Evolutionary conservation across 2,329 filamentous ascomycete genomes (phyloP), one percentile per base, ranked within the genome.

Genomic region (Aspergillus floridensis): DNA sequence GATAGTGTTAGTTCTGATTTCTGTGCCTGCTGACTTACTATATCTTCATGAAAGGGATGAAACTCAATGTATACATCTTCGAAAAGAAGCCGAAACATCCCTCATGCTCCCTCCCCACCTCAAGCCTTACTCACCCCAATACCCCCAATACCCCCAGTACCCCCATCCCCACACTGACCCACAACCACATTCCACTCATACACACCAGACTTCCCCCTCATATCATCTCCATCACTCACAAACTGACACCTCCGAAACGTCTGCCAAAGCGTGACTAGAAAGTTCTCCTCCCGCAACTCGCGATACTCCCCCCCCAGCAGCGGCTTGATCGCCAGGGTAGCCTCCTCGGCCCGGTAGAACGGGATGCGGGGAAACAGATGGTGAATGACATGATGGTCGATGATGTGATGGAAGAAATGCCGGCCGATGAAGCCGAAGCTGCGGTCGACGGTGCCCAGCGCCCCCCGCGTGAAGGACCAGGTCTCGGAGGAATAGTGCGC

Each of bases 361-460:
- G 84, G 84, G 47, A 86, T 86, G 6, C 74, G 81, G 74, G 85
- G 82, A 71, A 86, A 84, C 22, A 84, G 73, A 65, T 88, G 85
- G 72, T 87, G 85, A 31, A 86, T 78, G 46, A 87, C 85, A 66
- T 88, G 85, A 48, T 81, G 82, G 63, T 86, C 85, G 47, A 87
- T 84, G 68, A 88, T 88, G 63, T 83, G 81, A 73, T 88, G 86
- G 79, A 88, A 87, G 60, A 88, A 74, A 72, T 87, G 81, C 19
- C 80, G 79, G 58, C 85, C 86, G 59, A 87, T 80, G 69, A 84
- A 87, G 52, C 85, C 86, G 63, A 87, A 85, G 62, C 86, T 82
- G 44, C 86, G 82, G 72, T 88, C 86, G 24, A 88, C 80, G 4
- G 86, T 88, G 49, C 82, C 81, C 8, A 84, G 77, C 3, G 85